Conservation (phyloP, 306 rosid genomes). For the Prunus fruticosa region DNA sequence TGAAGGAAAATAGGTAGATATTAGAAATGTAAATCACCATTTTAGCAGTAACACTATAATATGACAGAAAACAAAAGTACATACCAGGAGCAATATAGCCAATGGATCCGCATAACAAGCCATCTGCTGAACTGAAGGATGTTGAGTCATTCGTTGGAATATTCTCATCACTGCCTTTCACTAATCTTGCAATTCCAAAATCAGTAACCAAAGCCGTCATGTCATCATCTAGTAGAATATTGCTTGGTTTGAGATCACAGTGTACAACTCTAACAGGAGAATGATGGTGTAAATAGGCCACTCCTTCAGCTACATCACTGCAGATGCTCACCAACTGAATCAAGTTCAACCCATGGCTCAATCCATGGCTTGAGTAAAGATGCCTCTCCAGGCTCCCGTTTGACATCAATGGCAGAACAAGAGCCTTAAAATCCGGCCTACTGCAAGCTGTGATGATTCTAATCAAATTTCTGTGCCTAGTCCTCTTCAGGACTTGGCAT, state of each 20-base stretch:
- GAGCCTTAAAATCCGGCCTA: slow-evolving; percentile 74
- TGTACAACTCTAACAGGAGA: slow-evolving; percentile 80
- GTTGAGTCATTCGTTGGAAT: slow-evolving; percentile 26
- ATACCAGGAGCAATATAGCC: slow-evolving; percentile 97
- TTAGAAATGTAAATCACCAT: not conserved
- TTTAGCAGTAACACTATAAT: not conserved
- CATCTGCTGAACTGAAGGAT: slow-evolving; percentile 65
- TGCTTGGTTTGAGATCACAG: slow-evolving; percentile 92
- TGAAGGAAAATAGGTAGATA: not conserved
- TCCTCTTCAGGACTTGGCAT: slow-evolving; percentile 63
- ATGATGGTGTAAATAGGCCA: slow-evolving; percentile 82
- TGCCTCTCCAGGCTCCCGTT: slow-evolving; percentile 89
- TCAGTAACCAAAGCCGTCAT: slow-evolving; percentile 86
- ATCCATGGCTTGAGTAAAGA: slow-evolving; percentile 57
- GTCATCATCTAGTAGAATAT: slow-evolving; percentile 80
- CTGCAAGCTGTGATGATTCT: slow-evolving; percentile 80
- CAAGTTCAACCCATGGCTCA: slow-evolving; percentile 44
- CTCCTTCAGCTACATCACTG: slow-evolving; percentile 84
- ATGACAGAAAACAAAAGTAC: slow-evolving; percentile 9
- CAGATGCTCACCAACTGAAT: slow-evolving; percentile 72
- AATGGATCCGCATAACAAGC: slow-evolving; percentile 74
- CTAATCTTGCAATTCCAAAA: slow-evolving; percentile 82
- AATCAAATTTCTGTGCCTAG: slow-evolving; percentile 79
- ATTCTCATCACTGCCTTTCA: slow-evolving; percentile 38
- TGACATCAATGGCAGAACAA: slow-evolving; percentile 85